phyloP scores from a whole-genome alignment of 2,329 filamentous ascomycete species.

The Bretziella fagacearum region DNA sequence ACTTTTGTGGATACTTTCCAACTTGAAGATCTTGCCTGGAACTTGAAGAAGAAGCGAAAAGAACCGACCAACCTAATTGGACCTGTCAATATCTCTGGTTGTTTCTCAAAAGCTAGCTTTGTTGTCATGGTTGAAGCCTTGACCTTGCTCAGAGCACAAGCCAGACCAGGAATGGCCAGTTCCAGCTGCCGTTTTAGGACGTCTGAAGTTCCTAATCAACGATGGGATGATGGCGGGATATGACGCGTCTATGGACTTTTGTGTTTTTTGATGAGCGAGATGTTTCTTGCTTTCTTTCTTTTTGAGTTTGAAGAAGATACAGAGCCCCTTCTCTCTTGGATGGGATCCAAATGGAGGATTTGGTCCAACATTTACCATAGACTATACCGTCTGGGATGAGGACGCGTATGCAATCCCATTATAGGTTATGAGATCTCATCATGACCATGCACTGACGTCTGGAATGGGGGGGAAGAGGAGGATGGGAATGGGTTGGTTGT shows the following conservation, averaged over 20 bases:
- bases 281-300: not conserved
- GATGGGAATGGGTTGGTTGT: too few species aligned
- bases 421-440: too few species aligned
- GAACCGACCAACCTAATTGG: too few species aligned
- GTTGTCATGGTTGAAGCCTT: not conserved
- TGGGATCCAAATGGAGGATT: too few species aligned
- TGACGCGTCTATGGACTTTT: constrained; percentile 1
- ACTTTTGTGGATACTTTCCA: not conserved
- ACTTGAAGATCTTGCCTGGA: not conserved
- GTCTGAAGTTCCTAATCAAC: not conserved
- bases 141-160: not conserved
- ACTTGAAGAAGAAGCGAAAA: too few species aligned
- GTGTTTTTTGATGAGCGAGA: not conserved
- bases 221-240: constrained; percentile 6
- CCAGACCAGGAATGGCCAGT: not conserved
- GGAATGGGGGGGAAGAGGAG: too few species aligned
- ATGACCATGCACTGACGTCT: too few species aligned
- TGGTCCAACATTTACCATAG: too few species aligned
- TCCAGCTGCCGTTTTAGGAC: constrained; percentile 4
- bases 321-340: too few species aligned
- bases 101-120: not conserved
- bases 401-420: too few species aligned
- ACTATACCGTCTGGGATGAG: too few species aligned
- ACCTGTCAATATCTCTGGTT: too few species aligned
- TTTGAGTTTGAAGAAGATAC: not conserved